Evolutionary conservation across 2,329 filamentous ascomycete genomes (phyloP).

Genomic region (Ambrosiella beaveri): DNA sequence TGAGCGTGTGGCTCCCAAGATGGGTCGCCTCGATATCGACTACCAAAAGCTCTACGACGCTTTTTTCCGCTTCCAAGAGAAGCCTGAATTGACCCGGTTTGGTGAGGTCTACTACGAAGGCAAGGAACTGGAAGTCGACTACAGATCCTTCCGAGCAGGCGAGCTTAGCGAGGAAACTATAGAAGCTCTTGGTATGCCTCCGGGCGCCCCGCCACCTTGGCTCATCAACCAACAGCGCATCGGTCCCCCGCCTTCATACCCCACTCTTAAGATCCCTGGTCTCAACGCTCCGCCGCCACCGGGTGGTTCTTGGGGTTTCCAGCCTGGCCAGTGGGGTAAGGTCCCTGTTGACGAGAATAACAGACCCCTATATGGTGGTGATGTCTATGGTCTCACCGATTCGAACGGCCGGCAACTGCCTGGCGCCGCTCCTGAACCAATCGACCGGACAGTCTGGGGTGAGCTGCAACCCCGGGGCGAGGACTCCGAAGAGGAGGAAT

Average conservation of each 20-base stretch:
- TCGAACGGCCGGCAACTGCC: conserved; percentile 24
- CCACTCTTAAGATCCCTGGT: conserved; percentile 84
- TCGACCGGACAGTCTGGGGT: conserved; percentile 83
- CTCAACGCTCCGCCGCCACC: conserved; percentile 84
- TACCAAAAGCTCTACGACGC: conserved; percentile 97
- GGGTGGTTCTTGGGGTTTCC: conserved; percentile 85
- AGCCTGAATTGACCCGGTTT: conserved; percentile 82
- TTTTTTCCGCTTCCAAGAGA: conserved; percentile 95
- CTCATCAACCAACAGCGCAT: conserved; percentile 91
- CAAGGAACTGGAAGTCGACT: conserved; percentile 93
- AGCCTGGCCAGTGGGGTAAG: conserved; percentile 89
- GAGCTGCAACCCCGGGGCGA: conserved; percentile 70
- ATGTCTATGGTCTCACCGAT: conserved; percentile 67
- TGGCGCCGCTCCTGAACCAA: conserved; percentile 47
- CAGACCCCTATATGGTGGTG: conserved; percentile 76
- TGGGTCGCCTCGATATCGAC: conserved; percentile 94
- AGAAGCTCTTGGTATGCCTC: conserved; percentile 84
- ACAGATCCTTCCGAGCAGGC: conserved; percentile 75
- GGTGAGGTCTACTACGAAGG: conserved; percentile 99
- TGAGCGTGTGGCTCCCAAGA: conserved; percentile 84
- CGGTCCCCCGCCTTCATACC: conserved; percentile 85
- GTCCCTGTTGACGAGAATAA: conserved; percentile 90
- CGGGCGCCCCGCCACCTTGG: conserved; percentile 88
- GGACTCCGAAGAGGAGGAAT: conserved; percentile 54
- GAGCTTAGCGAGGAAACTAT: conserved; percentile 79